Evolutionary conservation across 2,329 filamentous ascomycete species (phyloP).

Genomic region (Peltaster fructicola): DNA sequence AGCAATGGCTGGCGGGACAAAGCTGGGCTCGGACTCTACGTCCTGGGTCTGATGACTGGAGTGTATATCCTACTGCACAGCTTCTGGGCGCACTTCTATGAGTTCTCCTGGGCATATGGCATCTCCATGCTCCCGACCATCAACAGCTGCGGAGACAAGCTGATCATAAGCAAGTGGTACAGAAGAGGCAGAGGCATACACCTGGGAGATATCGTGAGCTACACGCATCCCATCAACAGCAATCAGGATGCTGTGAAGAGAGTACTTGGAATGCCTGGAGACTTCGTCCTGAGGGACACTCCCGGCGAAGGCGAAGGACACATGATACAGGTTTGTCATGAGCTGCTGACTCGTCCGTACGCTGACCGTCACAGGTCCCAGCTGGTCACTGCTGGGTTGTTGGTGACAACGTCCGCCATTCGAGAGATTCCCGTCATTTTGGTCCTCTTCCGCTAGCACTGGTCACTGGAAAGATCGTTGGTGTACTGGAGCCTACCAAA

Average conservation of each 20-base stretch:
- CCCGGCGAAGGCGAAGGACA: constrained; percentile 27
- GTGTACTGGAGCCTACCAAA: constrained; percentile 6
- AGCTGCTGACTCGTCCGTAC: not conserved
- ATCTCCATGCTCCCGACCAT: constrained; percentile 86
- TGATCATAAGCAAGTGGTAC: constrained; percentile 51
- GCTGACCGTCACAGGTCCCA: constrained; percentile 44
- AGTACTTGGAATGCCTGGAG: constrained; percentile 40
- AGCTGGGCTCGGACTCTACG: too few relatives aligned
- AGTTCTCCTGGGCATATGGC: constrained; percentile 43
- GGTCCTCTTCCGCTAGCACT: constrained; percentile 75
- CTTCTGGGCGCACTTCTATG: constrained; percentile 37
- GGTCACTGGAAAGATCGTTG: constrained; percentile 66
- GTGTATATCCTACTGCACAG: too few relatives aligned
- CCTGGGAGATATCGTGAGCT: constrained; percentile 75
- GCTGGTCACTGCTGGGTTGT: constrained; percentile 81
- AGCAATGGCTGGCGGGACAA: too few relatives aligned
- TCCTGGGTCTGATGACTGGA: too few relatives aligned
- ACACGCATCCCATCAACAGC: constrained; percentile 50
- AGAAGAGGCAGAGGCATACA: constrained; percentile 47
- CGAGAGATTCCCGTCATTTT: constrained; percentile 70
- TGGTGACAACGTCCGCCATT: constrained; percentile 73
- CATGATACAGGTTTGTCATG: constrained; percentile 45
- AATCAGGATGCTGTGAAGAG: constrained; percentile 51
- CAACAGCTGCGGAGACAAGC: constrained; percentile 44
- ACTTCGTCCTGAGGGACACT: constrained; percentile 53